Base-by-base conservation (phyloP, 192 early-diverging fungal genomes). In the Rhizophagus sp. region DNA sequence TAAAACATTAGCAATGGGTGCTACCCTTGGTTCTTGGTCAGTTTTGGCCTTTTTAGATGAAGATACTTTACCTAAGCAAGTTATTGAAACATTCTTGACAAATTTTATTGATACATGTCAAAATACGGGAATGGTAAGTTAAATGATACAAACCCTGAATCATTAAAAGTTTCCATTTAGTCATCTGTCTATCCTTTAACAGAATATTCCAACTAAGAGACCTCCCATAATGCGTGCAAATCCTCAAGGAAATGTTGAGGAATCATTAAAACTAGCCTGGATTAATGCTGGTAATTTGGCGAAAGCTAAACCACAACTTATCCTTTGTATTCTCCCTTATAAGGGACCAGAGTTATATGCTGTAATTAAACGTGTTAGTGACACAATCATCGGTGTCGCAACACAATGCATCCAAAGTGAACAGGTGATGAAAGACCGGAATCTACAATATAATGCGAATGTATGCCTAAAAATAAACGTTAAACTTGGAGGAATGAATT, bases 391-490 rank as follows among this genome's bases (percentile, higher is more conserved):
- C 22, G 52, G 17, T 22, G 52, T 57, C 7, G 19, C 17, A 19
- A 57, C 52, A 4, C 52, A 57, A 86, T 98, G 97, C 83, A 90
- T 97, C 76, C 95, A 95, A 77, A 84, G 88, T 15, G 94, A 90
- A 80, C 19, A 57, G n/a, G n/a, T n/a, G n/a, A n/a, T 57, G 80
- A 87, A 87, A 81, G 80, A 85, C n/a, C 87, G 93, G 24, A 96
- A 93, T 81, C 81, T 90, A 49, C 96, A 97, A 87, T 98, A 98
- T 88, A 96, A 94, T 77, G 97, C 96, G 10, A 98, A 97, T 75
- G 92, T 98, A 19, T 95, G 92, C 75, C 85, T 98, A 30, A 98
- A 98, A 87, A 90, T 97, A 76, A 98, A 98, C 83, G 89, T 93
- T 49, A 97, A 98, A 88, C 89, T 57, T 57, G 61, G 17, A 19